Evolutionary conservation across 192 early-diverging fungal species (phyloP), one percentile per base, ranked within the genome.

Genomic region (Borealophlyctis nickersoniae): DNA sequence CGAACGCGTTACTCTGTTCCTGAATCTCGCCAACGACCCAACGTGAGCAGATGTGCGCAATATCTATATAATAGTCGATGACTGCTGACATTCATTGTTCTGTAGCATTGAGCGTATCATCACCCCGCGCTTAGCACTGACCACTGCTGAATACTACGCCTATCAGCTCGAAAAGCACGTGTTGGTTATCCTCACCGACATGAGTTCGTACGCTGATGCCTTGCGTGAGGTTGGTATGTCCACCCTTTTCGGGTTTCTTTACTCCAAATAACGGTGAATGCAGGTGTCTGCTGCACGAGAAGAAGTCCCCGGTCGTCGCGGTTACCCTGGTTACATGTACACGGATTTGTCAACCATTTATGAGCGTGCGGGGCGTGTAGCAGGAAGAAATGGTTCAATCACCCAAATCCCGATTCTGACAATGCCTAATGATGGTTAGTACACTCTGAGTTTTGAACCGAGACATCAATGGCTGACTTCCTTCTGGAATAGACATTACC

Each of bases 271-370:
- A 34, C 49, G 36, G 33, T 28, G 4, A 9, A 9, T 7, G 27
- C 36, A 82, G 81, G 89, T 98, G 45, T 99, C 96, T 63, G 95
- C 96, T 65, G 95, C 95, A 16, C 91, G 96, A 78, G 96, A 99
- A 82, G 96, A 99, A 83, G 96, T 99, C 2, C 96, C 96, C 4
- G 96, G 96, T 73, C 92, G 96, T 74, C 92, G 95, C 75, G 96
- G 96, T 67, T 99, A 99, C 80, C 96, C 96, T 19, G 96, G 96
- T 81, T 99, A 99, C 74, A 99, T 99, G 96, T 99, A 99, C 83
- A 99, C 96, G 7, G 96, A 99, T 88, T 86, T 99, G 81, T 94
- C 96, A 26, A 99, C 95, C 59, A 99, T 99, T 69, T 99, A 99
- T 71, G 96, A 99, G 79, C 89, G 96, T 72, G 96, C 95, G 16